These are phyloP conservation scores for Tricholoma terreum DNA, from an alignment of 768 basidiomycete genomes.

Conservation along the genomic window DNA sequence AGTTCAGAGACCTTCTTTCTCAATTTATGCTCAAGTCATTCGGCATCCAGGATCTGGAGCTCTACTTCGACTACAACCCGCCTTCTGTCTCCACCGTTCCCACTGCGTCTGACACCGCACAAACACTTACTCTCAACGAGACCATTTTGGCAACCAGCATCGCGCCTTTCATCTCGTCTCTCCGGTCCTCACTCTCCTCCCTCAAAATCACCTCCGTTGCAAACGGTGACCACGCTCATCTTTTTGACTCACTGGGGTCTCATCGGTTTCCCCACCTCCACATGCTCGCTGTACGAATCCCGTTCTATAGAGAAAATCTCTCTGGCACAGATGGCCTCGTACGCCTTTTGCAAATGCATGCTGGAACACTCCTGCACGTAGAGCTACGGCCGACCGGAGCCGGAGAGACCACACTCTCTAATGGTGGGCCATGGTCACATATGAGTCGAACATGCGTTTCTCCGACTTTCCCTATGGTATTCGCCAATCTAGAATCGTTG, in stretches of 20 bases:
- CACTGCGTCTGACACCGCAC: neutral
- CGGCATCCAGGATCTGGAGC: constrained; percentile 30
- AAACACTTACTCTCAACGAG: constrained; percentile 2
- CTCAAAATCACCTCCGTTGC: constrained; percentile 34
- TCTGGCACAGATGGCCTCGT: constrained; percentile 23
- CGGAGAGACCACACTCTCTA: neutral
- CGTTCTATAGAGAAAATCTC: constrained; percentile 20
- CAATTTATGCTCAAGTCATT: constrained; percentile 23
- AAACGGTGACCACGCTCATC: constrained; percentile 28
- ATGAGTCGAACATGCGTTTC: constrained; percentile 4
- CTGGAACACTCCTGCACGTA: constrained; percentile 19
- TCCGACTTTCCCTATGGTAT: neutral
- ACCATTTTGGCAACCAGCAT: constrained; percentile 21
- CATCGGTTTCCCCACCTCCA: constrained; percentile 22
- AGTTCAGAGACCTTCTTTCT: constrained; percentile 27
- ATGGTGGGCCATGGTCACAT: constrained; percentile 4
- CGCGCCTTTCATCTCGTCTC: constrained; percentile 30
- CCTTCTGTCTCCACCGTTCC: neutral
- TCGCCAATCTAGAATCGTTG: constrained; percentile 17
- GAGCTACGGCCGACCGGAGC: constrained; percentile 14
- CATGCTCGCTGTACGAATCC: constrained; percentile 18
- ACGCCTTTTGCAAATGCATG: constrained; percentile 18
- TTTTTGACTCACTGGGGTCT: constrained; percentile 27
- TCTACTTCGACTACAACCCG: constrained; percentile 31
- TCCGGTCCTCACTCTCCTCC: constrained; percentile 22